These are phyloP conservation scores for Sclerotinia nivalis DNA, from an alignment of 2,329 filamentous ascomycete species.

Conservation along the genomic window DNA sequence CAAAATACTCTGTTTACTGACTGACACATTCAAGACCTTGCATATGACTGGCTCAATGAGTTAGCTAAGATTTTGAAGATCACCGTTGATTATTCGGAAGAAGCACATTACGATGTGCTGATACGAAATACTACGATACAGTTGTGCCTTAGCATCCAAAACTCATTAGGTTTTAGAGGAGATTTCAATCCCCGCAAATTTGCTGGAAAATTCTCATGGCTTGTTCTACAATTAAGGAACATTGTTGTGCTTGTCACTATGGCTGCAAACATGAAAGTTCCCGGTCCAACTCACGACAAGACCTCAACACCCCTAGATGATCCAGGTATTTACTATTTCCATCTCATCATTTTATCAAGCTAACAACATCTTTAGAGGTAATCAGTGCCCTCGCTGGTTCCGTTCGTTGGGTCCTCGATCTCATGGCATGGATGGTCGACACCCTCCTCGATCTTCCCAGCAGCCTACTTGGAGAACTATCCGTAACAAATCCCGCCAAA, in stretches of 20 bases:
- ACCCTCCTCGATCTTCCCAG: conserved; percentile 57
- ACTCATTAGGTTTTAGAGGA: conserved; percentile 72
- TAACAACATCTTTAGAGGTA: conserved; percentile 55
- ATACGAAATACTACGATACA: conserved; percentile 73
- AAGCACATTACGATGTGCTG: conserved; percentile 69
- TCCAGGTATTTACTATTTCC: conserved; percentile 48
- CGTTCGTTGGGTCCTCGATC: conserved; percentile 74
- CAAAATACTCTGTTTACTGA: neutral
- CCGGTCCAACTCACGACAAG: conserved; percentile 55
- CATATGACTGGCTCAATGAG: conserved; percentile 63
- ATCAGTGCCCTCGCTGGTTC: conserved; percentile 72
- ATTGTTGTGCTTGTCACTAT: conserved; percentile 66
- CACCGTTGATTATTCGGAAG: conserved; percentile 79
- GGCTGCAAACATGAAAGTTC: conserved; percentile 52
- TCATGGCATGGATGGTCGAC: conserved; percentile 64
- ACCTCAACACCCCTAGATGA: conserved; percentile 61
- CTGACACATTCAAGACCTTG: conserved; percentile 51
- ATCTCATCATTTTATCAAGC: neutral
- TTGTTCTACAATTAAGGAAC: conserved; percentile 73
- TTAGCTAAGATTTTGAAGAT: conserved; percentile 69
- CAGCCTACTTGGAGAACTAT: conserved; percentile 48
- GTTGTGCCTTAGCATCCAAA: conserved; percentile 75
- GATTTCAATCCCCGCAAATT: conserved; percentile 63
- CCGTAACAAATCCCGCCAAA: conserved; percentile 48
- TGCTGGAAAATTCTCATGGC: conserved; percentile 71